Percentiles rank a stretch among this genome's conserved stretches.
Evolutionary conservation across 2,329 filamentous ascomycete genomes (phyloP).

Genomic region (Fusarium sp.): DNA sequence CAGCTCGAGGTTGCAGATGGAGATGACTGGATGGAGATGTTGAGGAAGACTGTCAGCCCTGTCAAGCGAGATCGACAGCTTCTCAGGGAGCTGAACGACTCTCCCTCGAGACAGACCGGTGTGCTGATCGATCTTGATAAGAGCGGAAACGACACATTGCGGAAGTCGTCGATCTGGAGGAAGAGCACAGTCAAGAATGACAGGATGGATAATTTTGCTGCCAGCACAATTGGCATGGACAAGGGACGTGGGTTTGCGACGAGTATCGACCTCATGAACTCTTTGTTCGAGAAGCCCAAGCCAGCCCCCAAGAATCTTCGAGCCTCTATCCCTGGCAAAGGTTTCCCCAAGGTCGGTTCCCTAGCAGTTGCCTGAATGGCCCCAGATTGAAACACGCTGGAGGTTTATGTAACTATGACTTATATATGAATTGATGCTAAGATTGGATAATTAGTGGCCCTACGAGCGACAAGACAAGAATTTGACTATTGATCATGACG

Average conservation of each 20-base stretch:
- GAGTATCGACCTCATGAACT: conserved; percentile 96
- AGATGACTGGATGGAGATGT: conserved; percentile 91
- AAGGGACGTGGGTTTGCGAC: conserved; percentile 77
- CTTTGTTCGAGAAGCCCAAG: conserved; percentile 79
- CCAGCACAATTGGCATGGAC: conserved; percentile 46
- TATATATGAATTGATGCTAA: conserved; percentile 55
- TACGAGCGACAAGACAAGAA: conserved; percentile 81
- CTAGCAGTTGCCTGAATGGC: conserved; percentile 49
- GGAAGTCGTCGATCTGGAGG: conserved; percentile 50
- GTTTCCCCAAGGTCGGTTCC: conserved; percentile 88
- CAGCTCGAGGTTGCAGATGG: conserved; percentile 70
- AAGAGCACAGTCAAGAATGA: conserved; percentile 45
- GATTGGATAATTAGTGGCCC: conserved; percentile 72
- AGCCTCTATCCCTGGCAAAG: conserved; percentile 63
- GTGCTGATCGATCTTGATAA: conserved; percentile 43
- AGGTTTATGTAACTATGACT: conserved; percentile 48
- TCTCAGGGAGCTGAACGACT: conserved; percentile 66
- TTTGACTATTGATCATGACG: conserved; percentile 67
- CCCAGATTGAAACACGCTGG: conserved; percentile 38
- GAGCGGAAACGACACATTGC: conserved; percentile 60
- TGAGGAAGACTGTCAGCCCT: conserved; percentile 92
- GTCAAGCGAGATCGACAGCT: conserved; percentile 88
- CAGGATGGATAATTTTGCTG: conserved; percentile 42
- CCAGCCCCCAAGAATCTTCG: conserved; percentile 63
- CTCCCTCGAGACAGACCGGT: conserved; percentile 49